Conservation (phyloP, 768 basidiomycete species). For the Lactifluus piperatus region DNA sequence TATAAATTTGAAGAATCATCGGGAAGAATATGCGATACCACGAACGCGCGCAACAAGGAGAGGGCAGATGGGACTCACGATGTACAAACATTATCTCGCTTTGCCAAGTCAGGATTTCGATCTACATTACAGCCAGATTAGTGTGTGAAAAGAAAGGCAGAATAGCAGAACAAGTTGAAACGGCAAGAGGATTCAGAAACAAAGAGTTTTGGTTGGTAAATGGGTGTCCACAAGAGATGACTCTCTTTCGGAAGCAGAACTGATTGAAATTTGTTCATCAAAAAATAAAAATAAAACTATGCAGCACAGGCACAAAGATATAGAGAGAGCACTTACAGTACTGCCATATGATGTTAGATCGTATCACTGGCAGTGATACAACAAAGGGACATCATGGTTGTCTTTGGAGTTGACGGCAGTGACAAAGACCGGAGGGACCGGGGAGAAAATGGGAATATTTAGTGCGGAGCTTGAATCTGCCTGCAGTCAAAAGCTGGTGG, state of each 20-base stretch:
- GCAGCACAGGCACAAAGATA: not conserved
- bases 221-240: constrained; percentile 20
- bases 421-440: too few relatives aligned
- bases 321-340: not conserved
- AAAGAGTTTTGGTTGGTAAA: constrained; percentile 17
- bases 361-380: not conserved
- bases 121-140: constrained; percentile 1
- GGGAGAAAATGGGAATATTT: not conserved
- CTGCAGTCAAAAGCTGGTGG: too few relatives aligned
- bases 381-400: too few relatives aligned
- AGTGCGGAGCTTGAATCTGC: constrained; percentile 7
- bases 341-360: not conserved
- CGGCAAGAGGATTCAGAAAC: constrained; percentile 6
- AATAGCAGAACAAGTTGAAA: not conserved
- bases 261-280: constrained; percentile 18
- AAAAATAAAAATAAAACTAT: not conserved
- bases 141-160: not conserved
- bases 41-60: not conserved
- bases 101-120: not conserved
- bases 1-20: constrained; percentile 20
- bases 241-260: constrained; percentile 24
- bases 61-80: constrained; percentile 2
- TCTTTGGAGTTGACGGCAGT: too few relatives aligned
- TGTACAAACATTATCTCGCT: not conserved
- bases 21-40: constrained; percentile 1